Conservation (phyloP, 805 yeast genomes). For the Metschnikowia kofuensis region DNA sequence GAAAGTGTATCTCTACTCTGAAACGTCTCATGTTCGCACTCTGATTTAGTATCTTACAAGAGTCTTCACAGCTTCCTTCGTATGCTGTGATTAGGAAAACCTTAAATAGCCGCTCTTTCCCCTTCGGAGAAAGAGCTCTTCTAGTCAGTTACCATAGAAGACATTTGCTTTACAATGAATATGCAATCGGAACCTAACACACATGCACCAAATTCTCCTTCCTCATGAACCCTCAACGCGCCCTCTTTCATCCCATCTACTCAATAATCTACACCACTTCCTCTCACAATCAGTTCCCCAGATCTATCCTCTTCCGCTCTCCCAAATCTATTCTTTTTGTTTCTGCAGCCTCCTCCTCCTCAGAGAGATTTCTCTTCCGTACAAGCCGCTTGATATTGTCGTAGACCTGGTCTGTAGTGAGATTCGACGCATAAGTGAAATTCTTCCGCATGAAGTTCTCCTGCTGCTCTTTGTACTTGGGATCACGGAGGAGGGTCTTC, state of each 20-base stretch:
- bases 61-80: background rate
- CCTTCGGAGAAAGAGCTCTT: background rate
- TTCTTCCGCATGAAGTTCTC: constrained; percentile 58
- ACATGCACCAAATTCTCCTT: background rate
- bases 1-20: background rate
- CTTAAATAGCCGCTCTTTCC: background rate
- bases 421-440: constrained; percentile 43
- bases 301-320: background rate
- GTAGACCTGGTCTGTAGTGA: constrained; percentile 57
- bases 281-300: background rate
- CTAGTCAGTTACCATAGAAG: background rate
- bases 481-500: constrained; percentile 68
- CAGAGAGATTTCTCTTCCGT: constrained; percentile 22
- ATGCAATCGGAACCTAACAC: background rate
- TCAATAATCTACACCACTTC: background rate
- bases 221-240: background rate
- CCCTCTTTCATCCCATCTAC: background rate
- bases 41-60: background rate
- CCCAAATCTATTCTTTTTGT: constrained; percentile 6
- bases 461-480: constrained; percentile 69
- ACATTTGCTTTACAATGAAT: background rate
- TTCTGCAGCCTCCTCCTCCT: constrained; percentile 5
- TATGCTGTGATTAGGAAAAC: background rate
- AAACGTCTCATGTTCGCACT: background rate
- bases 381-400: constrained; percentile 55